Conservation (phyloP, 345 rosid species). For the Eucalyptus grandis region DNA sequence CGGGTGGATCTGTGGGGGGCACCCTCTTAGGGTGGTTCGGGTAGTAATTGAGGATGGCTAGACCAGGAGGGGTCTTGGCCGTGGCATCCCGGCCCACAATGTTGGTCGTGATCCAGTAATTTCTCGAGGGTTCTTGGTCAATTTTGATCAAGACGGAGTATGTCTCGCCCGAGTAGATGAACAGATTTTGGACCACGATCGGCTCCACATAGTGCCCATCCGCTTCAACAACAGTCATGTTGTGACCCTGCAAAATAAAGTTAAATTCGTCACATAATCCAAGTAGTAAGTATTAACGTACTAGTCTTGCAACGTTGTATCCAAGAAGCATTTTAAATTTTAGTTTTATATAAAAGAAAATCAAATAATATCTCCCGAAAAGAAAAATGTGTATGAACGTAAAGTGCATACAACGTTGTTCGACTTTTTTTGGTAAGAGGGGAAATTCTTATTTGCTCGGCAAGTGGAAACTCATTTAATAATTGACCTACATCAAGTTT, state of each 20-base stretch:
- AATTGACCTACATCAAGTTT: too few relatives aligned
- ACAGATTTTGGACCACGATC: conserved; percentile 47
- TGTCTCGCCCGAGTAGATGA: conserved; percentile 68
- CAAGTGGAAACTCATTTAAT: too few relatives aligned
- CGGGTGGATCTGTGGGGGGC: conserved; percentile 28
- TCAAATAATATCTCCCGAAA: too few relatives aligned
- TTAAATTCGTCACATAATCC: background rate
- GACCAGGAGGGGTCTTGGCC: conserved; percentile 17
- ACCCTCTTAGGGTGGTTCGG: conserved; percentile 37
- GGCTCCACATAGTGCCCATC: conserved; percentile 72
- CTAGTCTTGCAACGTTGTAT: too few relatives aligned
- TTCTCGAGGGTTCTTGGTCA: conserved; percentile 38
- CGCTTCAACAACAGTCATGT: conserved; percentile 66
- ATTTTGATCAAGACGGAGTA: conserved; percentile 54
- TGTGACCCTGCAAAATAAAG: conserved; percentile 31
- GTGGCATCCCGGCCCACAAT: conserved; percentile 32
- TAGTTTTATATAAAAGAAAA: too few relatives aligned
- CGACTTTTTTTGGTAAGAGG: too few relatives aligned
- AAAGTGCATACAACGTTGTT: too few relatives aligned
- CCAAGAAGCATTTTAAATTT: too few relatives aligned
- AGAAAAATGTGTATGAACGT: too few relatives aligned
- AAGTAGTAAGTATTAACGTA: too few relatives aligned
- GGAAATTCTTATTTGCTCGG: too few relatives aligned
- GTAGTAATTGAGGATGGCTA: conserved; percentile 43
- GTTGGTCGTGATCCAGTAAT: conserved; percentile 54